A percentile compares a stretch with the other conserved stretches of the same genome.
Conservation (phyloP, 768 basidiomycete genomes). For the Pulveroboletus sp. region DNA sequence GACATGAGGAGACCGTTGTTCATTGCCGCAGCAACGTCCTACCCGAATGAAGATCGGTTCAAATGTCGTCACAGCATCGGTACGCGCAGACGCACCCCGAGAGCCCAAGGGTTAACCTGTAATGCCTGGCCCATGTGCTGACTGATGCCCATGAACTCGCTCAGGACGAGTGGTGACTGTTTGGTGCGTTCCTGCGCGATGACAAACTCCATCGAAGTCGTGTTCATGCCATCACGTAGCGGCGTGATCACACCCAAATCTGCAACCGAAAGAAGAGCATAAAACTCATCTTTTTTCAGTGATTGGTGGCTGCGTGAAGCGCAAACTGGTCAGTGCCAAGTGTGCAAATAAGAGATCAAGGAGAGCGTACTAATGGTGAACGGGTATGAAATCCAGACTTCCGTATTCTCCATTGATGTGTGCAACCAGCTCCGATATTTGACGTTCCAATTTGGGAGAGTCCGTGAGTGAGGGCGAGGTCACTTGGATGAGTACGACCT, state of each 20-base stretch:
- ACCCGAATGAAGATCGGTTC: background rate
- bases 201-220: conserved; percentile 96
- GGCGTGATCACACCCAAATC: conserved; percentile 95
- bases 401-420: conserved; percentile 97
- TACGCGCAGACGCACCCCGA: conserved; percentile 53
- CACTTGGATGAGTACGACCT: conserved; percentile 76
- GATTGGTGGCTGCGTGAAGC: conserved; percentile 76
- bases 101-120: conserved; percentile 94
- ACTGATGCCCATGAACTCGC: conserved; percentile 98
- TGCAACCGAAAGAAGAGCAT: conserved; percentile 87
- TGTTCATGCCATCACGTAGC: conserved; percentile 98
- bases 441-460: conserved; percentile 87
- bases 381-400: conserved; percentile 89
- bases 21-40: conserved; percentile 89
- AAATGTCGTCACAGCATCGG: background rate
- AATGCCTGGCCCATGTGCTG: conserved; percentile 86
- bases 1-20: conserved; percentile 84
- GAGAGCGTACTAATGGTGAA: conserved; percentile 88
- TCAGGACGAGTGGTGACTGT: conserved; percentile 82
- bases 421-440: conserved; percentile 89
- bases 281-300: conserved; percentile 97
- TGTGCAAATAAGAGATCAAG: background rate
- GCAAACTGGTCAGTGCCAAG: background rate
- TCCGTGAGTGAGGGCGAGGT: conserved; percentile 91
- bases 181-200: conserved; percentile 86